phyloP scores from a whole-genome alignment of 345 rosid species.

The Kernera saxatilis region DNA sequence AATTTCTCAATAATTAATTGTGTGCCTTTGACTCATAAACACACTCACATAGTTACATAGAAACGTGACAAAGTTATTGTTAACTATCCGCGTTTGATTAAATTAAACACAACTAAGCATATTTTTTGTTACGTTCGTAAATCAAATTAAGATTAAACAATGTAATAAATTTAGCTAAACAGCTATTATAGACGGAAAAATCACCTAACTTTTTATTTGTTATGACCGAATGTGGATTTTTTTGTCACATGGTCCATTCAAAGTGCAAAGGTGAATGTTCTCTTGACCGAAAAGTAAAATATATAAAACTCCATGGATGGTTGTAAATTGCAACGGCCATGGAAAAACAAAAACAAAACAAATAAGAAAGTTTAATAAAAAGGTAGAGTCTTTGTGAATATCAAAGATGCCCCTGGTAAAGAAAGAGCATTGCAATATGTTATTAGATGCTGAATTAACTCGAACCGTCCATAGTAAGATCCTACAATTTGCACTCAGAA shows the following conservation, averaged over 20 bases:
- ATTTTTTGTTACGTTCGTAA: neutral
- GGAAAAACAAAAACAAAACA: neutral
- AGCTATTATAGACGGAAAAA: neutral
- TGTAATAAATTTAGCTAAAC: neutral
- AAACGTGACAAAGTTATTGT: neutral
- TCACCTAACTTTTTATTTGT: neutral
- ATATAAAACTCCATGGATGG: constrained; percentile 20
- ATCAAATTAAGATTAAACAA: neutral
- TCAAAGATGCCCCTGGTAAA: constrained; percentile 32
- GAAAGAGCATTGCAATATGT: constrained; percentile 21
- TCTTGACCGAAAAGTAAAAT: constrained; percentile 27
- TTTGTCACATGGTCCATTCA: constrained; percentile 15
- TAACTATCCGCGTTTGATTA: neutral
- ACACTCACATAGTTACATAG: neutral
- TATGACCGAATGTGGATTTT: neutral
- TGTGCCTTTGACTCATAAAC: neutral
- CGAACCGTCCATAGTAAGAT: constrained; percentile 33
- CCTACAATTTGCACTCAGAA: constrained; percentile 16
- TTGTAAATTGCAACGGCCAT: constrained; percentile 16
- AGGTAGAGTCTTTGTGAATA: constrained; percentile 33
- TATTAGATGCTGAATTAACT: constrained; percentile 28
- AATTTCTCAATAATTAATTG: neutral
- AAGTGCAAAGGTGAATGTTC: constrained; percentile 29
- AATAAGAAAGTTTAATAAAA: neutral
- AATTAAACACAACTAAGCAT: neutral